phyloP scores from a whole-genome alignment of 805 yeast species.

The Wickerhamomyces silvicola region DNA sequence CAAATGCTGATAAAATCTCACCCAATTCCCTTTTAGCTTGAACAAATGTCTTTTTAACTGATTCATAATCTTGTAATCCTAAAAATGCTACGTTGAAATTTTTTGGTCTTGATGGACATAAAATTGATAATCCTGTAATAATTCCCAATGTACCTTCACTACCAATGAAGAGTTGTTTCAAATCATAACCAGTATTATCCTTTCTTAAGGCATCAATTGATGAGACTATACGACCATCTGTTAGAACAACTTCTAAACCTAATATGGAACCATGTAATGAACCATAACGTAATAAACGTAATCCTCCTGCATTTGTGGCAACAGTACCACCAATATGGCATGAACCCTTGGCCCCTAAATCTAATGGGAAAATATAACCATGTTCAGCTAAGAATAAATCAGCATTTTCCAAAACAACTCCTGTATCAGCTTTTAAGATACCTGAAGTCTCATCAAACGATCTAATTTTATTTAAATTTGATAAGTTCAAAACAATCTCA shows the following conservation, averaged over 20 bases:
- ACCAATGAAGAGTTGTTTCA: conserved; percentile 89
- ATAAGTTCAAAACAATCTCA: conserved; percentile 70
- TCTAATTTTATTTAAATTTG: conserved; percentile 69
- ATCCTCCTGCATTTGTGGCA: conserved; percentile 95
- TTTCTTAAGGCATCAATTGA: conserved; percentile 83
- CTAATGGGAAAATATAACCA: conserved; percentile 91
- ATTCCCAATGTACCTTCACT: conserved; percentile 90
- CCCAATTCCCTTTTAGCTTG: conserved; percentile 72
- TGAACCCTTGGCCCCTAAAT: conserved; percentile 94
- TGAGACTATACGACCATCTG: conserved; percentile 77
- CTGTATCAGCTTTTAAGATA: conserved; percentile 84
- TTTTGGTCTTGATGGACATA: conserved; percentile 85
- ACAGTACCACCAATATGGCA: conserved; percentile 94
- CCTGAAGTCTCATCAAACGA: conserved; percentile 80
- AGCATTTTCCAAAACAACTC: conserved; percentile 80
- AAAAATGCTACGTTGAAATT: conserved; percentile 84
- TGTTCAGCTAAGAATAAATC: conserved; percentile 69
- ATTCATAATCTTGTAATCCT: conserved; percentile 73
- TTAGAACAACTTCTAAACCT: conserved; percentile 88
- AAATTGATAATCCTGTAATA: conserved; percentile 81
- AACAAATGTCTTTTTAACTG: conserved; percentile 77
- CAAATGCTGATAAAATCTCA: conserved; percentile 88
- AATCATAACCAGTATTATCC: conserved; percentile 92
- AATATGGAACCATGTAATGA: conserved; percentile 87
- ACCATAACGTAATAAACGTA: conserved; percentile 81